These are phyloP conservation scores for Nannizziopsis barbatae DNA, from an alignment of 2,329 filamentous ascomycete genomes.

Conservation along the genomic window DNA sequence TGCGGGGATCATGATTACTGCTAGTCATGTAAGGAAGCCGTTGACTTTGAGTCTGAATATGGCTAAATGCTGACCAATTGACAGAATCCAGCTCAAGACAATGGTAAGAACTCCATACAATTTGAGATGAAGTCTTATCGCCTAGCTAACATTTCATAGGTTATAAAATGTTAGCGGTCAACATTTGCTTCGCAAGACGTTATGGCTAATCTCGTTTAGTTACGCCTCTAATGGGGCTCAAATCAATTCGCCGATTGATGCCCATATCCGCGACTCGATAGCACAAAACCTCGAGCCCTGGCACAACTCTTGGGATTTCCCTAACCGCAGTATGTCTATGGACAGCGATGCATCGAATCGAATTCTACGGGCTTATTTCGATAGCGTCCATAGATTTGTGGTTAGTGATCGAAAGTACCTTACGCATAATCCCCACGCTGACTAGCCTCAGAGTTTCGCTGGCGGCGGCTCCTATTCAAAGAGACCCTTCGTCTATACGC, in stretches of 20 bases:
- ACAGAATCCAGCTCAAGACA: conserved; percentile 51
- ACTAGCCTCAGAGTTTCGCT: conserved; percentile 24
- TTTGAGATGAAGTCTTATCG: background rate
- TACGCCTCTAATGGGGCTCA: conserved; percentile 56
- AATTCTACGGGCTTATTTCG: conserved; percentile 1
- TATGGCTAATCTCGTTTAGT: conserved; percentile 23
- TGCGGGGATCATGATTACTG: conserved; percentile 56
- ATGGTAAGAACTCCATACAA: conserved; percentile 35
- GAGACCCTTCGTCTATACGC: conserved; percentile 34
- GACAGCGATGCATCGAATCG: background rate
- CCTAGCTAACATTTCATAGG: conserved; percentile 24
- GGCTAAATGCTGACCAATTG: background rate
- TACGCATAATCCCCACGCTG: background rate
- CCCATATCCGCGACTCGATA: conserved; percentile 48
- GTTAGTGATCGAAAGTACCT: background rate
- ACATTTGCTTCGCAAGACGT: background rate
- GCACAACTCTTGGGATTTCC: conserved; percentile 32
- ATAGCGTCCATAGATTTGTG: conserved; percentile 6
- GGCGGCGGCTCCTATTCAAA: conserved; percentile 21
- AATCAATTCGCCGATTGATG: conserved; percentile 53
- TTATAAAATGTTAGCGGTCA: conserved; percentile 47
- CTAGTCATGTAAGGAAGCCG: conserved; percentile 41
- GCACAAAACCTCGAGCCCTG: conserved; percentile 44
- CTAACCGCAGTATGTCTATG: background rate
- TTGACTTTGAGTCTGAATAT: background rate